phyloP scores from a whole-genome alignment of 805 yeast species.

The Metschnikowia orientalis region DNA sequence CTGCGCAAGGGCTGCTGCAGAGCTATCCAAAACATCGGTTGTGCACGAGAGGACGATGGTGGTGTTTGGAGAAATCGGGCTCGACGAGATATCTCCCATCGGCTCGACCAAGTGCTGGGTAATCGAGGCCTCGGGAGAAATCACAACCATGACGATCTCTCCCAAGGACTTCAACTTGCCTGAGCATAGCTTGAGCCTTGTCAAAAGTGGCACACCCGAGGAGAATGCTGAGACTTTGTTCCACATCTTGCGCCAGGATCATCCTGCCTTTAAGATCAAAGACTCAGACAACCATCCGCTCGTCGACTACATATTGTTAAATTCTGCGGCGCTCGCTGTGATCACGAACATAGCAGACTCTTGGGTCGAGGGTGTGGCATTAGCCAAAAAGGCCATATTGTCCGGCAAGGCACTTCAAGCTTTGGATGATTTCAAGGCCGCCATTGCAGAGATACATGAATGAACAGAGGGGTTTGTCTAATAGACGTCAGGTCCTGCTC shows the following conservation, averaged over 20 bases:
- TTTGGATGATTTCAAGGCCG: conserved; percentile 47
- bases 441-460: no score
- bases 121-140: conserved; percentile 41
- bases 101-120: conserved; percentile 83
- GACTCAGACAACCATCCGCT: conserved; percentile 49
- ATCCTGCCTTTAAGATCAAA: conserved; percentile 42
- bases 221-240: conserved; percentile 68
- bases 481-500: no score
- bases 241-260: conserved; percentile 42
- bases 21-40: conserved; percentile 48
- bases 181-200: conserved; percentile 63
- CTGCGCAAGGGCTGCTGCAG: conserved; percentile 75
- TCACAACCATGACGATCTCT: conserved; percentile 42
- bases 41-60: conserved; percentile 63
- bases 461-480: no score
- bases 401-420: conserved; percentile 65
- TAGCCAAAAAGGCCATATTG: conserved; percentile 65
- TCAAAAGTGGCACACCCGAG: conserved; percentile 79
- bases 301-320: conserved; percentile 85
- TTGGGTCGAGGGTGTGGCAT: conserved; percentile 74
- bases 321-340: conserved; percentile 82
- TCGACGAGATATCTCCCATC: conserved; percentile 91
- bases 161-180: conserved; percentile 82
- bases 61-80: conserved; percentile 88
- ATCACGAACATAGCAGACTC: conserved; percentile 61